Evolutionary conservation across 208 protist genomes (phyloP), one percentile per base, ranked within the genome.

Genomic region (Acanthamoeba royreba): DNA sequence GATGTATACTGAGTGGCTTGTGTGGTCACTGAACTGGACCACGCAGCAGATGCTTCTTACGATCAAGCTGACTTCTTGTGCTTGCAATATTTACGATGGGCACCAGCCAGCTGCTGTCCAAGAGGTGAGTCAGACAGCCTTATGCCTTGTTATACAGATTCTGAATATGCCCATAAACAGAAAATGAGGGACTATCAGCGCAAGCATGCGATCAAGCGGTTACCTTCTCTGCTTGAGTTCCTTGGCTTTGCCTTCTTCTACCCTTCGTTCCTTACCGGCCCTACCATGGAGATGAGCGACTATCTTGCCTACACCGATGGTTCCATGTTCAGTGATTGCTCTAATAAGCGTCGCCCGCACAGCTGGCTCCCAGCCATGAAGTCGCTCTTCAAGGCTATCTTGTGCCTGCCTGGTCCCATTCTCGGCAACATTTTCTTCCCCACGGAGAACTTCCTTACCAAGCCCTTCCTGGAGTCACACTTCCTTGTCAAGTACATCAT

Each of bases 11-110:
- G 94, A 97, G 91, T 97, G 97, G 38, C 92, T 96, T 42, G 96
- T 96, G 63, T 97, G 96, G 96, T 89, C 35, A 7, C 55, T 97
- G 9, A 96, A 97, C 66, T 96, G 95, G 38, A 97, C 96, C 13
- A 90, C 92, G 11, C 94, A 94, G 42, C 96, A 97, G 90, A 97
- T 97, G 96, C 92, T 97, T 15, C 49, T 96, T 15, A 96, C 95
- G 35, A 43, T 96, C 22, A 97, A 97, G 81, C 74, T 96, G 0
- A 96, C 93, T 0, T 52, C 79, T 25, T 94, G 97, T 45, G 96
- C 96, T 17, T 97, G 87, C 74, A 96, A 97, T 85, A 38, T 95
- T 33, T 92, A 66, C 25, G 96, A 97, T 43, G 96, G 96, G 15
- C 11, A 4, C 17, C 2, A 8, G 40, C 25, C 38, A 42, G 25